Evolutionary conservation across 2,329 filamentous ascomycete genomes (phyloP), one percentile per base, ranked within the genome.

Genomic region (Fusarium pseudonygamai): DNA sequence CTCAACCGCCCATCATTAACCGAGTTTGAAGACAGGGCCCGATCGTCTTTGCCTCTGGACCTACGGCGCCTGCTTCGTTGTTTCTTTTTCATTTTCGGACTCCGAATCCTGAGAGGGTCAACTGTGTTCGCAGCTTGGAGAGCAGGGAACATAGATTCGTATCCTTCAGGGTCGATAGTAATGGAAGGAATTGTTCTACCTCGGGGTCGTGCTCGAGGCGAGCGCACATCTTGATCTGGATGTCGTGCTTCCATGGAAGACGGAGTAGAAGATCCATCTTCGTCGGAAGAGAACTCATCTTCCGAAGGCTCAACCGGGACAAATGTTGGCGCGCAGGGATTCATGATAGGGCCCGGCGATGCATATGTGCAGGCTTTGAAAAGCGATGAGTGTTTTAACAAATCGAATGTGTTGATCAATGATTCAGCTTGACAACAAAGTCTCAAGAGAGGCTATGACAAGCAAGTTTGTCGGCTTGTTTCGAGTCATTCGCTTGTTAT

Each of bases 241-340:
- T 26, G 50, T 15, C 22, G 34, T 34, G 39, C 46, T 50, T 72
- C 68, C 39, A 20, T 26, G 13, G 71, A 62, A 13, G 47, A 57
- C 22, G 34, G 57, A 8, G 53, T 37, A 20, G 37, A 45, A n/a
- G 26, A 45, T 37, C 26, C n/a, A 24, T 71, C 50, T 32, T 62
- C 49, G 14, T 32, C 59, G 42, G 53, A 47, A 40, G 57, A 57
- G 26, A 28, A 52, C 11, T 45, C 56, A 24, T 72, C 55, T 18
- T 67, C 60, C 26, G 56, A n/a, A 52, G 52, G 36, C 22, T 49
- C 40, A 49, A 46, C 71, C 22, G 79, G 79, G 24, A 73, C 67
- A 53, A 80, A 80, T 24, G 73, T 67, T n/a, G 69, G 65, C 13
- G 79, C 79, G 24, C 69, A 72, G 7, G 79, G 79, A 67, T 80